Evolutionary conservation across 257 asterid genomes (phyloP), one percentile per base, ranked within the genome.

Genomic region (Ophiorrhiza pumila): DNA sequence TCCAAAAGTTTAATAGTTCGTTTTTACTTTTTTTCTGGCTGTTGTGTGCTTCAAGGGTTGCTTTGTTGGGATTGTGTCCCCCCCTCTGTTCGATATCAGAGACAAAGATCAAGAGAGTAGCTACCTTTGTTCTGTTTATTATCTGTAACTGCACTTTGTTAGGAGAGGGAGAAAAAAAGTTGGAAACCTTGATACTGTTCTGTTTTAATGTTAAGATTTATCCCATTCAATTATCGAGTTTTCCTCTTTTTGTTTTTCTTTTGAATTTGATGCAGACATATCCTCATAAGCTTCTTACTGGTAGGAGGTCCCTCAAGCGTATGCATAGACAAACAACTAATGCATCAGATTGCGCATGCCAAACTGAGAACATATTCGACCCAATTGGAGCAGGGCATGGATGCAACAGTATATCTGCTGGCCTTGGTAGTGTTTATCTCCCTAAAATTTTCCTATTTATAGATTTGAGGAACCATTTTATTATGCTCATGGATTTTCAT

Each of bases 281-380:
- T 83, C 85, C 97, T 47, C 98, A 93, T 81, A 87, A 90, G 84
- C 87, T 93, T 84, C 95, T 93, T 80, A 93, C 98, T 27, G 97
- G 98, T 77, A 84, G 98, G 85, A 85, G 95, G 81, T 70, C 82
- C 59, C 72, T 81, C 53, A 6, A 74, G 74, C 71, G 66, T 77
- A 70, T 73, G 72, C 72, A 71, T 58, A 75, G 73, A 67, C 69
- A 83, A 75, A 59, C 56, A 77, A 83, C 78, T 71, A 77, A 82
- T 71, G 68, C 43, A 72, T 68, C 86, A 56, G 81, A 78, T 46
- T 57, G 66, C 73, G 70, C 84, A 14, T 76, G 80, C 74, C 85
- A 78, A 59, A 47, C 78, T 65, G 88, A 78, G 66, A 87, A 84
- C 64, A 87, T 68, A 69, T 79, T 68, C 3, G 86, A 93, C 62